Conservation (phyloP, 78 protist genomes). For the Thecamonas trahens region DNA sequence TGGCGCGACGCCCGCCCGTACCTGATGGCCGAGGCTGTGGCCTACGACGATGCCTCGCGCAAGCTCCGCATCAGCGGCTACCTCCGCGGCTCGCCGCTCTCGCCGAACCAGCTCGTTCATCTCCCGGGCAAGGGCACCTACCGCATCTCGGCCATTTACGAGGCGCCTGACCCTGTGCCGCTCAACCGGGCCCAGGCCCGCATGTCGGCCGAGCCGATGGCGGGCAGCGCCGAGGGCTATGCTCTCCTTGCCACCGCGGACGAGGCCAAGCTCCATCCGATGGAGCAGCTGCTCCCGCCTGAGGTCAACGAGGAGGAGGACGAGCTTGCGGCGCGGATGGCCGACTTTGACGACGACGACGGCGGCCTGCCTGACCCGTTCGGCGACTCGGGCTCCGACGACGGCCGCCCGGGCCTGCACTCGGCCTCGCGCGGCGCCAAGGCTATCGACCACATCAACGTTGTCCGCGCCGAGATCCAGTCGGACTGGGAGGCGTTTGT, state of each 20-base stretch:
- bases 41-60: not conserved
- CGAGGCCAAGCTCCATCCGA: constrained; percentile 18
- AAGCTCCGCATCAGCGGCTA: constrained; percentile 20
- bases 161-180: not conserved
- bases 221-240: not conserved
- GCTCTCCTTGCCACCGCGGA: not conserved
- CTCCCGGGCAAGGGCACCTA: constrained; percentile 36
- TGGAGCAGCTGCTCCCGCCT: not conserved
- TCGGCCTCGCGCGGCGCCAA: too few relatives aligned
- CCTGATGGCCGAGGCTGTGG: not conserved
- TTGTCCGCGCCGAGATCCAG: too few relatives aligned
- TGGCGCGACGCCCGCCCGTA: not conserved
- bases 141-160: constrained; percentile 10
- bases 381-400: too few relatives aligned
- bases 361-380: too few relatives aligned
- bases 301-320: not conserved
- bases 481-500: too few relatives aligned
- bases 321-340: constrained; percentile 67
- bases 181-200: not conserved
- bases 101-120: constrained; percentile 32
- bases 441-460: too few relatives aligned
- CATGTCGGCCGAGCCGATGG: constrained; percentile 1
- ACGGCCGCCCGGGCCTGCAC: too few relatives aligned
- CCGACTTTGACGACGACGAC: constrained; percentile 20
- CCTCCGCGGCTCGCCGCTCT: constrained; percentile 22